Conservation (phyloP, 805 yeast genomes). For the Pichia manshurica region DNA sequence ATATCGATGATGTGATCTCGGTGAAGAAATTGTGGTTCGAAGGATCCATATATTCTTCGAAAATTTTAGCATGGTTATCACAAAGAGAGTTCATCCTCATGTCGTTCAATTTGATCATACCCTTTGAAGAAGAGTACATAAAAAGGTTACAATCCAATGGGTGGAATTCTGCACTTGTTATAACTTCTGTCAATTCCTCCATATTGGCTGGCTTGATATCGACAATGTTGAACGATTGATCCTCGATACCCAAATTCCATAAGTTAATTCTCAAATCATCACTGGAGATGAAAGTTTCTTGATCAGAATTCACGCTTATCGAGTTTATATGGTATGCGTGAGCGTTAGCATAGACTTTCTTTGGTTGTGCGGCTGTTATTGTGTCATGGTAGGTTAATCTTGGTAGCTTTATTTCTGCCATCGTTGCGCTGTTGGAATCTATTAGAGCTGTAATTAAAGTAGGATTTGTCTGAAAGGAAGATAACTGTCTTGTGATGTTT, state of each 20-base stretch:
- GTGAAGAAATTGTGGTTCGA: slow-evolving; percentile 92
- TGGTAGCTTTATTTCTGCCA: slow-evolving; percentile 63
- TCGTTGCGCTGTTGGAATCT: slow-evolving; percentile 8
- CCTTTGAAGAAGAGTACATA: slow-evolving; percentile 93
- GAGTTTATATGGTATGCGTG: slow-evolving; percentile 98
- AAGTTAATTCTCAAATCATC: slow-evolving; percentile 93
- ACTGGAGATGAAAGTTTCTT: slow-evolving; percentile 86
- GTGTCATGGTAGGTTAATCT: slow-evolving; percentile 90
- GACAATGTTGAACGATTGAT: slow-evolving; percentile 93
- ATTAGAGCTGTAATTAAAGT: slow-evolving; percentile 14
- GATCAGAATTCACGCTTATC: slow-evolving; percentile 89
- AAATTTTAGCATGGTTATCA: slow-evolving; percentile 79
- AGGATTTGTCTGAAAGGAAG: slow-evolving; percentile 25
- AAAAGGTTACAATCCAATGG: slow-evolving; percentile 88
- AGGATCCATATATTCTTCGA: slow-evolving; percentile 92
- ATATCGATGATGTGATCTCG: slow-evolving; percentile 89
- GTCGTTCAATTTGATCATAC: slow-evolving; percentile 90
- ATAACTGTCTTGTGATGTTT: slow-evolving; percentile 20
- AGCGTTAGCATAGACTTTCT: slow-evolving; percentile 86
- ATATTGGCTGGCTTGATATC: slow-evolving; percentile 96
- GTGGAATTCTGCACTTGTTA: slow-evolving; percentile 94
- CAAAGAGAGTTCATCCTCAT: slow-evolving; percentile 95
- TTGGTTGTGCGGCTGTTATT: slow-evolving; percentile 91
- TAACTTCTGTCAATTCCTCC: slow-evolving; percentile 98
- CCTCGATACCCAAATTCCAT: slow-evolving; percentile 93